Conservation (phyloP, 331 rosid genomes). For the Pyrus hybrid region DNA sequence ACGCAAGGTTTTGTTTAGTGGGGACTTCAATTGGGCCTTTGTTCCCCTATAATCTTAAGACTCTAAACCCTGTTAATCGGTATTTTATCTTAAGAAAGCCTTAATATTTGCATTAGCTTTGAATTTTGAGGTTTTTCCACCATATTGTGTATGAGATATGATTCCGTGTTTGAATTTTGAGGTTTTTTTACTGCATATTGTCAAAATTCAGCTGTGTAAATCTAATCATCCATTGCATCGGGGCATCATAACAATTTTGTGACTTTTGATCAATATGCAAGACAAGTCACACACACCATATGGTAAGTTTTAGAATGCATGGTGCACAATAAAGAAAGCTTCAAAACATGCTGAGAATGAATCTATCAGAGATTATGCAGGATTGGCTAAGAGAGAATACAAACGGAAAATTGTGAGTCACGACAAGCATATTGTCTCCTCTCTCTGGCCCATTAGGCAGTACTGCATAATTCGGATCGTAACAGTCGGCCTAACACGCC, state of each 20-base stretch:
- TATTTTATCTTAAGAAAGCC: background rate
- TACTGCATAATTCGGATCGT: background rate
- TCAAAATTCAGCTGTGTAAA: background rate
- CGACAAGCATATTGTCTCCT: constrained; percentile 9
- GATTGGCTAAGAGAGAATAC: constrained; percentile 27
- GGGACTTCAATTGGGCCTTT: constrained; percentile 28
- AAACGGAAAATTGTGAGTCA: constrained; percentile 13
- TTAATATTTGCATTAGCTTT: background rate
- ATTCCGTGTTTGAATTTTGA: background rate
- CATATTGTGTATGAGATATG: background rate
- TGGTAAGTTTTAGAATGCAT: constrained; percentile 41
- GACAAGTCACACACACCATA: background rate
- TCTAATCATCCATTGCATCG: background rate
- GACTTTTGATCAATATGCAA: too few relatives aligned
- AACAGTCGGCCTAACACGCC: constrained; percentile 2
- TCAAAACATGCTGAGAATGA: constrained; percentile 35
- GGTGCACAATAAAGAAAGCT: constrained; percentile 64
- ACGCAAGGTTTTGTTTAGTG: constrained; percentile 19
- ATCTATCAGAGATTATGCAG: constrained; percentile 36
- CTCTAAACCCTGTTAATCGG: background rate
- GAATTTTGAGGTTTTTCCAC: background rate
- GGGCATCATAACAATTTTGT: background rate
- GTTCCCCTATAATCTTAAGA: background rate
- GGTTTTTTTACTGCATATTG: background rate
- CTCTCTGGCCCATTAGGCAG: background rate